Conservation (phyloP, 495 filamentous ascomycete genomes). For the Bryoglossum gracile region DNA sequence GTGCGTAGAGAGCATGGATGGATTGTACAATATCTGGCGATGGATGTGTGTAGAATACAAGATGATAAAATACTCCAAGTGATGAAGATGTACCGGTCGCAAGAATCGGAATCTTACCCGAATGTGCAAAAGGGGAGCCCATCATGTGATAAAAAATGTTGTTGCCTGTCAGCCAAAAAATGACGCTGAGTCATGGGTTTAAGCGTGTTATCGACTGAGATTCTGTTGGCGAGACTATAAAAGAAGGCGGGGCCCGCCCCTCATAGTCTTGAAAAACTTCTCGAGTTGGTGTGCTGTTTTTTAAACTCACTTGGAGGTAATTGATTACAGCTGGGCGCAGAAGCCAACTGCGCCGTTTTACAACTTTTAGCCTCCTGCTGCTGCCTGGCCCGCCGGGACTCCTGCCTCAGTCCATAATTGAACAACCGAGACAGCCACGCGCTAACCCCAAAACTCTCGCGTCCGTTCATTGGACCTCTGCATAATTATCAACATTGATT, state of each 20-base stretch:
- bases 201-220: constrained; percentile 10
- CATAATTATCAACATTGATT: no score
- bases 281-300: constrained; percentile 20
- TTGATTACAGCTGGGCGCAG: not conserved
- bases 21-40: constrained; percentile 1
- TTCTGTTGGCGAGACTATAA: constrained; percentile 17
- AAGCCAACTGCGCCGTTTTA: not conserved
- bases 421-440: not conserved
- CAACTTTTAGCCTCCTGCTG: no score
- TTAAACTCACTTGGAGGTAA: constrained; percentile 3
- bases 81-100: not conserved
- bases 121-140: constrained; percentile 2
- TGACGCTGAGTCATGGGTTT: constrained; percentile 22
- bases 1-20: not conserved
- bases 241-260: constrained; percentile 17
- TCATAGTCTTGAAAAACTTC: constrained; percentile 7
- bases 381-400: no score
- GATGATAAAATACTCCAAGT: not conserved
- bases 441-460: not conserved
- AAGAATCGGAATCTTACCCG: not conserved
- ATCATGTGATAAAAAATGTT: constrained; percentile 21
- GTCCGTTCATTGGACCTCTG: no score
- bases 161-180: constrained; percentile 10
- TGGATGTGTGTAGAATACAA: not conserved
- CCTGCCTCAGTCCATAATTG: not conserved